Conservation (phyloP, 805 yeast genomes). For the Torulaspora quercuum region DNA sequence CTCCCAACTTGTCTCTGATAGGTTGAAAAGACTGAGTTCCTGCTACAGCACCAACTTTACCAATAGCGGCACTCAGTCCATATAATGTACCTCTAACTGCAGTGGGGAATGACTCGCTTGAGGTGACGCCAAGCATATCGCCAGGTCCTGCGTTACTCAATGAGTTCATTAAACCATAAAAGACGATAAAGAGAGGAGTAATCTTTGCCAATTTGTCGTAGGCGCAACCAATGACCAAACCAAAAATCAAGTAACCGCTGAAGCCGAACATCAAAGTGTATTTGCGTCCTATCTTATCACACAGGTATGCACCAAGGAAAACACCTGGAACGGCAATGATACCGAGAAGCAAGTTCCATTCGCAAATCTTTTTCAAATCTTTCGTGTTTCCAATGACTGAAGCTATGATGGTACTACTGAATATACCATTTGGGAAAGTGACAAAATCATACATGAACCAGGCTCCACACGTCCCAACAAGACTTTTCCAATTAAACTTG, state of each 20-base stretch:
- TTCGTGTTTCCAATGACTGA: constrained; percentile 43
- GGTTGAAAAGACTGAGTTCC: constrained; percentile 63
- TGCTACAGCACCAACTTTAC: constrained; percentile 82
- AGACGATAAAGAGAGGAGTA: constrained; percentile 60
- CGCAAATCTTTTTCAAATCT: constrained; percentile 56
- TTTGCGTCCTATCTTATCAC: constrained; percentile 66
- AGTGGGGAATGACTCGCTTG: constrained; percentile 70
- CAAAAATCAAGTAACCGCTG: constrained; percentile 65
- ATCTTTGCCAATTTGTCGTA: constrained; percentile 55
- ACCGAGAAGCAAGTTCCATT: constrained; percentile 68
- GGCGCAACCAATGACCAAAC: constrained; percentile 66
- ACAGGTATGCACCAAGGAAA: constrained; percentile 60
- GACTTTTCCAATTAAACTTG: constrained; percentile 63
- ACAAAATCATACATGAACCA: constrained; percentile 84
- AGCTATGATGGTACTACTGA: constrained; percentile 58
- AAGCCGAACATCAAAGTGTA: constrained; percentile 70
- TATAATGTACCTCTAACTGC: constrained; percentile 74
- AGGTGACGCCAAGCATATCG: constrained; percentile 62
- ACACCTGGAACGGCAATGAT: constrained; percentile 71
- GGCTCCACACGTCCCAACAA: constrained; percentile 67
- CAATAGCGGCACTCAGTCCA: constrained; percentile 74
- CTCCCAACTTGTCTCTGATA: constrained; percentile 51
- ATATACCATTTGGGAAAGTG: constrained; percentile 74
- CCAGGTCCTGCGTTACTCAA: constrained; percentile 80
- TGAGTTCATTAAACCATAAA: constrained; percentile 70